phyloP scores from a whole-genome alignment of 73 alveolate genomes.

The Blepharisma japonicum region DNA sequence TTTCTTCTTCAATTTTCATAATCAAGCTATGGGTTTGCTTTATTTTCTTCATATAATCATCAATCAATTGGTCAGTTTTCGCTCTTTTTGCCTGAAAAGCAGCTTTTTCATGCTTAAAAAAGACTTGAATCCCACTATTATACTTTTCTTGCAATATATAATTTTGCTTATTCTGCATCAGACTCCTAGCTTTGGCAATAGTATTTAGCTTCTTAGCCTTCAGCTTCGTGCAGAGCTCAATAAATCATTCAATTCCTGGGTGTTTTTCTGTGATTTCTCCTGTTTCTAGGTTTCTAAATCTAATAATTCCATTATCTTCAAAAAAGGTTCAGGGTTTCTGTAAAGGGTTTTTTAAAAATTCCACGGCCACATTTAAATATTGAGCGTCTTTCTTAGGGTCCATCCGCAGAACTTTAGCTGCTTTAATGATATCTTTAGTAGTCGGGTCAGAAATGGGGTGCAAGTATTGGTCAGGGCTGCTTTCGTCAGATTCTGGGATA shows the following conservation, averaged over 20 bases:
- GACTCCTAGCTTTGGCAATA: background rate
- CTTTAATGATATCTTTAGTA: constrained; percentile 5
- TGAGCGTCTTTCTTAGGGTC: constrained; percentile 14
- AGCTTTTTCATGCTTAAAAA: no score
- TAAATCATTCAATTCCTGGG: constrained; percentile 24
- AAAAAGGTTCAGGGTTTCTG: background rate
- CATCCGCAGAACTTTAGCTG: constrained; percentile 11
- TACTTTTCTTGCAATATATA: no score
- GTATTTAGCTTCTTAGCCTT: background rate
- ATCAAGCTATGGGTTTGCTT: no score
- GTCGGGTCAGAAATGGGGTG: background rate
- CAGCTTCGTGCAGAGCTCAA: background rate
- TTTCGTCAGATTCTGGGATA: background rate
- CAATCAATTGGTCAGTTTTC: no score
- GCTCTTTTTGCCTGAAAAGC: no score
- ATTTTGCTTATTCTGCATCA: background rate
- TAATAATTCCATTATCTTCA: background rate
- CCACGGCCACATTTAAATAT: background rate
- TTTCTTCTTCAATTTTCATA: no score
- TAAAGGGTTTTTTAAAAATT: constrained; percentile 14
- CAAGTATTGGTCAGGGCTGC: background rate
- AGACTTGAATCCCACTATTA: no score
- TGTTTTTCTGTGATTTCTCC: background rate
- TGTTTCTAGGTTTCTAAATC: background rate
- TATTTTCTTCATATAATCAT: no score